These are phyloP conservation scores for Cyclotella choctawhatcheeana DNA, from an alignment of 108 stramenopile genomes.

Conservation along the genomic window DNA sequence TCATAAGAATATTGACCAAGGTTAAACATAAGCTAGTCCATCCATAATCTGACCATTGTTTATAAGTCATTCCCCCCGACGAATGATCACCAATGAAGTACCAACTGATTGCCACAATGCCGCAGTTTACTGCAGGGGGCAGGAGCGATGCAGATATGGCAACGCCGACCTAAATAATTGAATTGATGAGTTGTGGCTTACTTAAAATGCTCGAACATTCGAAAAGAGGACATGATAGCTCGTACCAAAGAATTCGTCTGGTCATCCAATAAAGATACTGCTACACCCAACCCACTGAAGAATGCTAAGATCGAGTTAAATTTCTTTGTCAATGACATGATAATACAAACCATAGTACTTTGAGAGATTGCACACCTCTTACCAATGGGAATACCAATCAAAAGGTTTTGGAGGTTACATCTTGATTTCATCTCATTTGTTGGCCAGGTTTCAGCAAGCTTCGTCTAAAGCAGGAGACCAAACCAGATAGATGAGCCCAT, in stretches of 20 bases:
- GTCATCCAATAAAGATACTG: conserved; percentile 73
- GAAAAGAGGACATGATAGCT: too few species aligned
- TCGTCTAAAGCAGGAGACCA: conserved; percentile 10
- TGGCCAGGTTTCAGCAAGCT: conserved; percentile 67
- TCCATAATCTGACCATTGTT: neutral
- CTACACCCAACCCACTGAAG: conserved; percentile 88
- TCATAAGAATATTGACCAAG: conserved; percentile 22
- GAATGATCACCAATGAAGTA: neutral
- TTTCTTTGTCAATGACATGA: neutral
- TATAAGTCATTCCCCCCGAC: neutral
- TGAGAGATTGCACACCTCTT: neutral
- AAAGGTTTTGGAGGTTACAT: conserved; percentile 51
- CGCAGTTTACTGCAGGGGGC: conserved; percentile 76
- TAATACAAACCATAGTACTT: neutral
- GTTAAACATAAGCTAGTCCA: conserved; percentile 23
- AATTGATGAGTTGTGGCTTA: too few species aligned
- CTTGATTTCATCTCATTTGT: conserved; percentile 75
- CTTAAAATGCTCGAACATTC: too few species aligned
- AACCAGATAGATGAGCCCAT: neutral
- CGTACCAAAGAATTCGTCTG: conserved; percentile 65
- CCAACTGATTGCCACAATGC: conserved; percentile 16
- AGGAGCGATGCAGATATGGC: conserved; percentile 88
- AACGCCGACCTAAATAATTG: conserved; percentile 63
- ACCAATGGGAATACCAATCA: conserved; percentile 68
- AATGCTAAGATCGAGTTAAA: conserved; percentile 56